These are phyloP conservation scores for Centrapalus pauciflorus DNA, from an alignment of 129 eudicot species.

Conservation along the genomic window DNA sequence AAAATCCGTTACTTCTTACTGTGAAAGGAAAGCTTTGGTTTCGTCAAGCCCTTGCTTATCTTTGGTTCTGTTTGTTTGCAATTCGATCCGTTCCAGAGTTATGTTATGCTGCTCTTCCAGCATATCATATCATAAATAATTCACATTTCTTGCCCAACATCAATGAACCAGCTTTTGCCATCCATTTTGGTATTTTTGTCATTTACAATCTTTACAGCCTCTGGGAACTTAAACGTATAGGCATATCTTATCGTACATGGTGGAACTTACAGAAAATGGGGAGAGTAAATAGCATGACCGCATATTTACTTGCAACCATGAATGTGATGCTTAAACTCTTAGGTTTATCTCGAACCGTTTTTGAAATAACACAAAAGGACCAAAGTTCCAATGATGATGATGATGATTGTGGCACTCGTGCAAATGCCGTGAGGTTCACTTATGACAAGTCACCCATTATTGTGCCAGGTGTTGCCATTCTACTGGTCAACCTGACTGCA, in stretches of 20 bases:
- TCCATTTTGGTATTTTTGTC: constrained; percentile 24
- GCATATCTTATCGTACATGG: constrained; percentile 40
- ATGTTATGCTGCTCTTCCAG: constrained; percentile 41
- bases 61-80: constrained; percentile 29
- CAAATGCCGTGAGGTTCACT: no score
- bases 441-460: constrained; percentile 42
- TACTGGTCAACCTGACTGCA: constrained; percentile 41
- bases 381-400: neutral
- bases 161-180: constrained; percentile 27
- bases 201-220: constrained; percentile 28
- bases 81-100: constrained; percentile 37
- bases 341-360: constrained; percentile 34
- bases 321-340: constrained; percentile 33
- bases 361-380: constrained; percentile 52
- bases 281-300: constrained; percentile 30
- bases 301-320: constrained; percentile 34
- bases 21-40: constrained; percentile 36
- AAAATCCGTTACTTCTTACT: constrained; percentile 32
- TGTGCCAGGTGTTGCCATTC: constrained; percentile 33
- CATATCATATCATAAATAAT: constrained; percentile 38
- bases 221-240: constrained; percentile 29
- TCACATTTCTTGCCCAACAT: constrained; percentile 45
- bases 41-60: constrained; percentile 53
- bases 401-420: no score
- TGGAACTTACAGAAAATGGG: constrained; percentile 55